Base-by-base conservation (phyloP, 2,329 filamentous ascomycete genomes). In the Aplosporella prunicola region DNA sequence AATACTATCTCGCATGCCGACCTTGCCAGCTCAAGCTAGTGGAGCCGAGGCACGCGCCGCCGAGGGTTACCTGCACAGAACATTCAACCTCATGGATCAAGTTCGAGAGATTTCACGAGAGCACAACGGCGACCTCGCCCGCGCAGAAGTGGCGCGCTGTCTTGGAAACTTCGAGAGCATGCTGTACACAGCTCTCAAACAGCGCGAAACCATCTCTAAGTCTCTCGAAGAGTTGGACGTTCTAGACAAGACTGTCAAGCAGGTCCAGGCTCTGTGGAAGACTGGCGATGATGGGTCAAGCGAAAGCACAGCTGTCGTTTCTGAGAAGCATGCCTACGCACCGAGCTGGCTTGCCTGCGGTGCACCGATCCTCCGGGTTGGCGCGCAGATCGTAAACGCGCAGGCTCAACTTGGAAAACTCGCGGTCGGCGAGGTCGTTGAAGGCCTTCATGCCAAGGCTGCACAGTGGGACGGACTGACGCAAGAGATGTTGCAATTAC, bases 131-230 rank as follows among this genome's bases (percentile, higher is more conserved):
- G 93, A 98, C 46, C 63, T 98, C 25, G 93, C 82, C 29, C 72
- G 78, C 27, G 80, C 84, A 7, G 86, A 95, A 49, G 73, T 91
- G 6, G 71, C 74, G 27, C 74, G 88, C 51, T 88, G 86, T 54
- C 72, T 83, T 32, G 86, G 86, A 0, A 84, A 84, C 46, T 66
- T 95, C n/a, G 91, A 98, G 56, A 86, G 88, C 17, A 70, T 95
- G 42, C 65, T 96, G 20, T 71, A 80, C 42, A 62, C 77, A n/a
- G 56, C 74, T 1, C 52, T 84, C 9, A 60, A 64, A 3, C 82
- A 88, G 55, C 69, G 80, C 41, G 58, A 56, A 31, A 58, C 62
- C 5, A 61, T 80, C 22, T 60, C 65, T 27, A 46, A 58, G 13
- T 51, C 61, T 9, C 46, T 66, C 3, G 53, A 51, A 10, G 55